Base-by-base conservation (phyloP, 148 eudicot genomes). In the Rhododendron mucronatum region DNA sequence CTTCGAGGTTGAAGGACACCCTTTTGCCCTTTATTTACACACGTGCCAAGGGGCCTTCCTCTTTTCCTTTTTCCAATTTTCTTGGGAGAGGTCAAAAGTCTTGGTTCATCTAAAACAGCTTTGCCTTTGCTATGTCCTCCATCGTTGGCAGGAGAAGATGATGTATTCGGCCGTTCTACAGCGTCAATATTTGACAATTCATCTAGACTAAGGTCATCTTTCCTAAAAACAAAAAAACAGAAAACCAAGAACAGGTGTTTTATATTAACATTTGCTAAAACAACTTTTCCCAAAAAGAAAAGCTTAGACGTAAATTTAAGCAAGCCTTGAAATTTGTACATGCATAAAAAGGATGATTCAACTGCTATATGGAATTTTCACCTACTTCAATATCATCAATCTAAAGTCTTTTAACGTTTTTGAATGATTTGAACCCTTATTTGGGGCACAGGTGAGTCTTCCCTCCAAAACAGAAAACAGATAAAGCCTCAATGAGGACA, bases 1-100 rank as follows among this genome's bases (percentile, higher is more conserved):
- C 89, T 90, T 59, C 92, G 90, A 35, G 97, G 92, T 92, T 87
- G 94, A 76, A 67, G 90, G 84, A 81, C 86, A 44, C 63, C 83
- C 13, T 71, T 35, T 89, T 92, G 92, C n/a, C 91, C 85, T 88
- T 84, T 90, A 65, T 59, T 86, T 44, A 82, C 83, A 84, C 83
- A 87, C 20, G 82, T 59, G 77, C 88, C 89, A 81, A 85, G 87
- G n/a, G 94, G 91, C 74, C 96, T 87, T 78, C 93, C 96, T 87
- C 95, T 92, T 92, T 91, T 93, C 82, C 90, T 92, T 84, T 79
- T 89, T 4, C 85, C 91, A 41, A 88, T 90, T 78, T 85, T 90
- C 12, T 83, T 53, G 53, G 85, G 90, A 73, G 89, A 78, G 74
- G 67, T 82, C 61, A 73, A 74, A 73, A 69, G n/a, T 78, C 84